Base-by-base conservation (phyloP, 2,329 filamentous ascomycete species). In the Podosphaera xanthii region DNA sequence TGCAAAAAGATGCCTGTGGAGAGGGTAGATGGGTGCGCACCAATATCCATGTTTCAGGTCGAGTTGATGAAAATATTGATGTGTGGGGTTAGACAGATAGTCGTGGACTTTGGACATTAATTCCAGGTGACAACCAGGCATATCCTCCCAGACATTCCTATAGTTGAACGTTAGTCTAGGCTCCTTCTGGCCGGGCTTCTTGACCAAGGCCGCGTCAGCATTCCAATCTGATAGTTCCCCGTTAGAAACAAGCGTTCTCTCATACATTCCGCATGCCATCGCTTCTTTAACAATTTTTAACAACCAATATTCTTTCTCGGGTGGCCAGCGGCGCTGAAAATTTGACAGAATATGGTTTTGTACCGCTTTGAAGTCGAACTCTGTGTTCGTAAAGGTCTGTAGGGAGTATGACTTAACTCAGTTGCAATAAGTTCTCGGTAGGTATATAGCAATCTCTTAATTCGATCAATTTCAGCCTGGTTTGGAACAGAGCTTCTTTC, bases 41-140 rank as follows among this genome's bases (percentile, higher is more conserved):
- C 50, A 60, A 34, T 60, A 60, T 4, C 10, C 48, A 33, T 60
- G 40, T 44, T 60, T 60, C 7, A 60, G 34, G 40, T 60, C 50
- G 44, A 53, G 54, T 30, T 53, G 14, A 6, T 4, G n/a, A 31
- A 34, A 60, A 34, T 10, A 49, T 10, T 40, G 35, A 44, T 59
- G 22, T 2, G 49, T 55, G 4, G 49, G 49, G 12, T 60, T 12
- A 2, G 48, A 55, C 14, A 61, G 46, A 35, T 57, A 61, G 12
- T 61, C 52, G 35, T 61, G 57, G 8, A 40, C 31, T 31, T 57
- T 48, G 4, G 30, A 14, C 6, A 54, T 50, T 12, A 59, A 34
- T 50, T 4, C 40, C 35, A 56, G 9, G 31, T 52, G 57, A 40
- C 22, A 52, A 12, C 35, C 57, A 31, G 52, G 57, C 30, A 59